phyloP scores from a whole-genome alignment of 2,329 filamentous ascomycete genomes.

The Acephala macrosclerotiorum region DNA sequence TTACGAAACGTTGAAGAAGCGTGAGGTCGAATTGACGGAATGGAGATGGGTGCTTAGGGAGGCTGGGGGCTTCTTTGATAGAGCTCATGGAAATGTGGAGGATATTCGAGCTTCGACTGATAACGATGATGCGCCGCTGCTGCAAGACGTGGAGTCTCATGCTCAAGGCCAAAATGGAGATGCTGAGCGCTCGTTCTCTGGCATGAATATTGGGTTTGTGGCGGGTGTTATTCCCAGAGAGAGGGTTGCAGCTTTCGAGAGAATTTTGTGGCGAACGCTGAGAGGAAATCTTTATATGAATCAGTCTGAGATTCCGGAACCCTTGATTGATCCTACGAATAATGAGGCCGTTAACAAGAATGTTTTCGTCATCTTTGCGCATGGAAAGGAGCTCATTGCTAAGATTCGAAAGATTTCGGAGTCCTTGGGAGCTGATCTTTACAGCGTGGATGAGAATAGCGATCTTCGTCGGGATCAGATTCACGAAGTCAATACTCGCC shows the following conservation, averaged over 20 bases:
- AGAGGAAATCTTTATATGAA: conserved; percentile 99
- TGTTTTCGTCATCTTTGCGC: conserved; percentile 98
- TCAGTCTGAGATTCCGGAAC: conserved; percentile 96
- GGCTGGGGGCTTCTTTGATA: conserved; percentile 96
- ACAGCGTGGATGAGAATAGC: conserved; percentile 97
- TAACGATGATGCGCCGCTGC: conserved; percentile 86
- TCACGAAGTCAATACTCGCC: conserved; percentile 93
- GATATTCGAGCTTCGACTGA: conserved; percentile 92
- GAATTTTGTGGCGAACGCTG: conserved; percentile 95
- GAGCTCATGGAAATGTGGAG: conserved; percentile 94
- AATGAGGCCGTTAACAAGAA: conserved; percentile 97
- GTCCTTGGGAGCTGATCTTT: conserved; percentile 93
- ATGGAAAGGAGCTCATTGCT: conserved; percentile 96
- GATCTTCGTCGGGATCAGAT: conserved; percentile 95
- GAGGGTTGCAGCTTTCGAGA: conserved; percentile 92
- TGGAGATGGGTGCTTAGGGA: conserved; percentile 98
- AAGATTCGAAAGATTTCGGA: conserved; percentile 99
- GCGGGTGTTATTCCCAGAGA: conserved; percentile 94
- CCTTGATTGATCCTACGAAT: conserved; percentile 87
- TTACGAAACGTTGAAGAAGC: conserved; percentile 97
- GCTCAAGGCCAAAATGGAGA: conserved; percentile 66
- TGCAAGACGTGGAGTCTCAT: conserved; percentile 92
- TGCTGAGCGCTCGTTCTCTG: conserved; percentile 86
- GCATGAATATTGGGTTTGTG: conserved; percentile 99
- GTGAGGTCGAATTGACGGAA: conserved; percentile 95